phyloP scores from a whole-genome alignment of 495 filamentous ascomycete genomes.

The Hypoxylon lienhwacheense region DNA sequence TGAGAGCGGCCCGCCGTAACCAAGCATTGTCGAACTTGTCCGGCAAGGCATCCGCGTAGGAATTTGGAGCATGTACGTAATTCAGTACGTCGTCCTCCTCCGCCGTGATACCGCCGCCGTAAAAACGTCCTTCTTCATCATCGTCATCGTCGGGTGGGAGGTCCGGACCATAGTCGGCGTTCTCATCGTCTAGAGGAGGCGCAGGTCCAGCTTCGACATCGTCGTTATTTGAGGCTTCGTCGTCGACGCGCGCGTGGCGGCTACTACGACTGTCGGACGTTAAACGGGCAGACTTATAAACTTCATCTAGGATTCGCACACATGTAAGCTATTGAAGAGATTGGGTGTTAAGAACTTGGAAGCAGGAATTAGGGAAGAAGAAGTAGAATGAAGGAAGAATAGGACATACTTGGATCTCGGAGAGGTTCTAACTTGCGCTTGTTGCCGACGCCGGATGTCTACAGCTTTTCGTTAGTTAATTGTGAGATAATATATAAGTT shows the following conservation, averaged over 20 bases:
- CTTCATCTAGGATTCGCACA: conserved; percentile 54
- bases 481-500: not conserved
- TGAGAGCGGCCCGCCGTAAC: conserved; percentile 78
- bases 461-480: conserved; percentile 21
- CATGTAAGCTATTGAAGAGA: conserved; percentile 10
- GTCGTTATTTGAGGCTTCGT: conserved; percentile 60
- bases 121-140: conserved; percentile 89
- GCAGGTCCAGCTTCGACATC: conserved; percentile 57
- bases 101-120: conserved; percentile 83
- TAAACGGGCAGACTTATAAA: conserved; percentile 87
- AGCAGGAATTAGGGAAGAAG: not conserved
- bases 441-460: conserved; percentile 57
- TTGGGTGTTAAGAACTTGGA: too few relatives aligned
- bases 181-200: conserved; percentile 39
- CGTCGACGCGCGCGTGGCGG: conserved; percentile 44
- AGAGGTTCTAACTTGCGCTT: conserved; percentile 79
- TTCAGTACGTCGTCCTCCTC: conserved; percentile 85
- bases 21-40: conserved; percentile 84
- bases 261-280: conserved; percentile 50
- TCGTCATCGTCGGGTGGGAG: conserved; percentile 71
- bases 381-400: conserved; percentile 10
- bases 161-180: conserved; percentile 66
- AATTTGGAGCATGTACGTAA: conserved; percentile 76
- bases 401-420: conserved; percentile 67
- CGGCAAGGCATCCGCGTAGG: conserved; percentile 50